phyloP scores from a whole-genome alignment of 1,284 basidiomycete genomes.

The Gymnopus androsaceus region DNA sequence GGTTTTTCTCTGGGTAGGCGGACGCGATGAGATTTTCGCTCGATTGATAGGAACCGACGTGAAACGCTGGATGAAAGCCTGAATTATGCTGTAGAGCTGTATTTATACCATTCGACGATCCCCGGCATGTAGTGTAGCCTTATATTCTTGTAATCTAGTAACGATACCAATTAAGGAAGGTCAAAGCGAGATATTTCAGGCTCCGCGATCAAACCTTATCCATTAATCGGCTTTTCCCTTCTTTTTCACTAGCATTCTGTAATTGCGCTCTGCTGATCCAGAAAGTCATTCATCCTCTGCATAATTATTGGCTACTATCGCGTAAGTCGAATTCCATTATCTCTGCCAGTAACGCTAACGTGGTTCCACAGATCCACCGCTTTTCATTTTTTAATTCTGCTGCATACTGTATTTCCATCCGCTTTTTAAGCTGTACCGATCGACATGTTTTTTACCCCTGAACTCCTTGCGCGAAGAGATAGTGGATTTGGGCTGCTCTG shows the following conservation, averaged over 20 bases:
- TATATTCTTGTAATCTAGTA: too few relatives aligned
- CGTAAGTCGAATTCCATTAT: background rate
- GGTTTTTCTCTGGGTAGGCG: constrained; percentile 57
- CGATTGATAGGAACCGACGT: constrained; percentile 56
- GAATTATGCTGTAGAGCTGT: constrained; percentile 8
- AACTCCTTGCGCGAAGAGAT: constrained; percentile 71
- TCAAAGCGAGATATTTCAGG: background rate
- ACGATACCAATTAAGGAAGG: too few relatives aligned
- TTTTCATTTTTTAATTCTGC: background rate
- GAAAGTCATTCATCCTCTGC: background rate
- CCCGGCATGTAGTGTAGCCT: too few relatives aligned
- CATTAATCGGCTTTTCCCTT: background rate
- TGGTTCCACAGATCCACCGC: background rate
- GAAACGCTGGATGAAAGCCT: constrained; percentile 39
- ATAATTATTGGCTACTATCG: background rate
- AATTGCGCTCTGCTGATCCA: background rate
- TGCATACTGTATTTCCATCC: background rate
- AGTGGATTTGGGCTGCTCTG: constrained; percentile 81
- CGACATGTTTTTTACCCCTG: constrained; percentile 75
- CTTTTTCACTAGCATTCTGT: background rate
- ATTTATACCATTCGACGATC: background rate
- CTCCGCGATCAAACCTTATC: constrained; percentile 2
- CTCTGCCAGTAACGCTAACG: background rate
- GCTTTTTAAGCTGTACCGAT: background rate
- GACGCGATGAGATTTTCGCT: constrained; percentile 67